Conservation (phyloP, 129 eudicot genomes). For the Pseudognaphalium luteoalbum region DNA sequence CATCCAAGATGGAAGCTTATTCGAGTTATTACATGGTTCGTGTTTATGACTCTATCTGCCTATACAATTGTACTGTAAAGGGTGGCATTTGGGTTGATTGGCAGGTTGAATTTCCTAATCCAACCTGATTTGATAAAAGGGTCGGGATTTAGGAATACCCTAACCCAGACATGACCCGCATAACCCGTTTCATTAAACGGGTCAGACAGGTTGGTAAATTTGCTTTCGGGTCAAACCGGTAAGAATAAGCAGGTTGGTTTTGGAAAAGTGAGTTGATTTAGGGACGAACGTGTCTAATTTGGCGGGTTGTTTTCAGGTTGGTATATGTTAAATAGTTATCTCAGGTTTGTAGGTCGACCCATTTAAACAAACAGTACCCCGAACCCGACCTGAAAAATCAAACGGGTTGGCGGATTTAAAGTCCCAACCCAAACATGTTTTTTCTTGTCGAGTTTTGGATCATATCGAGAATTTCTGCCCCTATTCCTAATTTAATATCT, state of each 20-base stretch:
- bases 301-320: not conserved
- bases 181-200: not conserved
- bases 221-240: not conserved
- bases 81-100: not conserved
- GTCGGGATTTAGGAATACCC: not conserved
- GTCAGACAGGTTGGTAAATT: not conserved
- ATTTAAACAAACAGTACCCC: too few relatives aligned
- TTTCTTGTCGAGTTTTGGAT: not conserved
- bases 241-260: not conserved
- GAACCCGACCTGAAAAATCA: too few relatives aligned
- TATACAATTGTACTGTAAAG: not conserved
- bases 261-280: not conserved
- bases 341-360: too few relatives aligned
- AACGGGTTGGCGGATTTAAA: not conserved
- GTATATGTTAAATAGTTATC: too few relatives aligned
- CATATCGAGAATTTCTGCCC: too few relatives aligned
- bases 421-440: not conserved
- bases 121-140: not conserved
- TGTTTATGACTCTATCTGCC: not conserved
- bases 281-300: not conserved
- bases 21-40: constrained; percentile 67
- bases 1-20: constrained; percentile 56
- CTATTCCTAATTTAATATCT: not conserved
- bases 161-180: not conserved
- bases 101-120: not conserved